Percentiles rank a stretch among this genome's conserved stretches.
phyloP scores from a whole-genome alignment of 495 filamentous ascomycete species.

The Aspergillus coremiiformis region DNA sequence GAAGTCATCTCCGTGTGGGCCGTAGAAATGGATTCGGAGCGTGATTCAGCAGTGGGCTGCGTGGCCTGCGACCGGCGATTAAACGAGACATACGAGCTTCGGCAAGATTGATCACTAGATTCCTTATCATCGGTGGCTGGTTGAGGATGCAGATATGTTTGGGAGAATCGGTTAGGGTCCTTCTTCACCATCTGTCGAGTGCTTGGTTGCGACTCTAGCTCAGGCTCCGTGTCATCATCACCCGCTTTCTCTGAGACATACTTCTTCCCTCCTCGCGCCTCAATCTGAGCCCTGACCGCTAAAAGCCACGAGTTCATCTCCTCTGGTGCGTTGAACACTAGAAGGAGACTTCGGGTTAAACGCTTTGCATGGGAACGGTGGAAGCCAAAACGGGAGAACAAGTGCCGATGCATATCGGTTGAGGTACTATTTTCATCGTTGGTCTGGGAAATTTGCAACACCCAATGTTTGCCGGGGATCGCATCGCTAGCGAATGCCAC shows the following conservation, averaged over 20 bases:
- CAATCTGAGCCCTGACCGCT: constrained; percentile 58
- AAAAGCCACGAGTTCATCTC: constrained; percentile 79
- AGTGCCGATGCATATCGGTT: constrained; percentile 48
- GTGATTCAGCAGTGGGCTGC: constrained; percentile 19
- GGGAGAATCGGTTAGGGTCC: constrained; percentile 57
- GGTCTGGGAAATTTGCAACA: constrained; percentile 79
- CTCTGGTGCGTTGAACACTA: constrained; percentile 74
- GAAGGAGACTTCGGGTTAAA: constrained; percentile 60
- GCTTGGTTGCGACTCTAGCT: constrained; percentile 35
- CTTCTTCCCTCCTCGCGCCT: constrained; percentile 61
- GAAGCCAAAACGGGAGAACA: constrained; percentile 66
- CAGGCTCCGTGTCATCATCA: constrained; percentile 28
- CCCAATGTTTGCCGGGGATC: constrained; percentile 88
- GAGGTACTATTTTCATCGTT: constrained; percentile 54
- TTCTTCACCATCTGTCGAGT: constrained; percentile 32
- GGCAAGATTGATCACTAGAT: constrained; percentile 23
- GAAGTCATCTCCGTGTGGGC: constrained; percentile 22
- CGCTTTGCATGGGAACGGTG: constrained; percentile 51
- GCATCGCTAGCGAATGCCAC: constrained; percentile 91
- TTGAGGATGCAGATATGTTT: constrained; percentile 51
- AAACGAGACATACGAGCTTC: constrained; percentile 27
- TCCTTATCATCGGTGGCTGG: constrained; percentile 22
- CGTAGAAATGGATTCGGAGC: constrained; percentile 27
- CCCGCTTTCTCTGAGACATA: constrained; percentile 46
- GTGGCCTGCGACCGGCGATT: constrained; percentile 24